These are phyloP conservation scores for Amborella trichopoda DNA, from an alignment of 164 flowering plant species.

Conservation along the genomic window DNA sequence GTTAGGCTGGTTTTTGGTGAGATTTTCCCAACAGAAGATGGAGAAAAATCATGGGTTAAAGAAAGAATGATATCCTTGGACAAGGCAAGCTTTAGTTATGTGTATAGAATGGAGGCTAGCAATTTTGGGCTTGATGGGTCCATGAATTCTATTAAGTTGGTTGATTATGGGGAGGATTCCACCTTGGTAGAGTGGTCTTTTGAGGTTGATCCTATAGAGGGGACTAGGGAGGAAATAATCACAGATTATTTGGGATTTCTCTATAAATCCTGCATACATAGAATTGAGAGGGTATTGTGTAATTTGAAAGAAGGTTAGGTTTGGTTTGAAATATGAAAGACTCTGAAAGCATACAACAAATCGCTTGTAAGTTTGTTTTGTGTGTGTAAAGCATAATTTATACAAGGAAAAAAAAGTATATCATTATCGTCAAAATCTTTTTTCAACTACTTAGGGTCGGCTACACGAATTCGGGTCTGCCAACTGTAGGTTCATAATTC, in stretches of 20 bases:
- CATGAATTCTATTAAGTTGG: slow-evolving; percentile 33
- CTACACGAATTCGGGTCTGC: too few relatives aligned
- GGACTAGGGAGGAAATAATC: slow-evolving; percentile 24
- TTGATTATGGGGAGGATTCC: slow-evolving; percentile 32
- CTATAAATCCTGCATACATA: slow-evolving; percentile 44
- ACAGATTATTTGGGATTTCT: slow-evolving; percentile 49
- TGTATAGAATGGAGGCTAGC: slow-evolving; percentile 41
- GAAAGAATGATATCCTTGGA: slow-evolving; percentile 39
- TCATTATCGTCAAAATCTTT: too few relatives aligned
- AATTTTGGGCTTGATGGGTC: slow-evolving; percentile 60
- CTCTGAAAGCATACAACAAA: too few relatives aligned
- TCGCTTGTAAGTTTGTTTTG: too few relatives aligned
- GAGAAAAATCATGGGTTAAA: slow-evolving; percentile 64
- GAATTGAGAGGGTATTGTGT: slow-evolving; percentile 32
- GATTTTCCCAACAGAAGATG: slow-evolving; percentile 57
- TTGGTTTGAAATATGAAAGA: too few relatives aligned
- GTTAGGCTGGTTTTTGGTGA: slow-evolving; percentile 47
- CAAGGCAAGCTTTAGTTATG: slow-evolving; percentile 19
- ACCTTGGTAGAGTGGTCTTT: slow-evolving; percentile 41
- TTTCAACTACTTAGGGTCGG: too few relatives aligned
- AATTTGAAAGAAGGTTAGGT: too few relatives aligned
- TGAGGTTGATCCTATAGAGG: slow-evolving; percentile 37
- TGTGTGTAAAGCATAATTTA: not conserved
- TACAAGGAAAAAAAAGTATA: too few relatives aligned
- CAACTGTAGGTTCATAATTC: too few relatives aligned